These are phyloP conservation scores for Cutaneotrichosporon sp. DNA, from an alignment of 1,284 basidiomycete genomes.

Conservation along the genomic window DNA sequence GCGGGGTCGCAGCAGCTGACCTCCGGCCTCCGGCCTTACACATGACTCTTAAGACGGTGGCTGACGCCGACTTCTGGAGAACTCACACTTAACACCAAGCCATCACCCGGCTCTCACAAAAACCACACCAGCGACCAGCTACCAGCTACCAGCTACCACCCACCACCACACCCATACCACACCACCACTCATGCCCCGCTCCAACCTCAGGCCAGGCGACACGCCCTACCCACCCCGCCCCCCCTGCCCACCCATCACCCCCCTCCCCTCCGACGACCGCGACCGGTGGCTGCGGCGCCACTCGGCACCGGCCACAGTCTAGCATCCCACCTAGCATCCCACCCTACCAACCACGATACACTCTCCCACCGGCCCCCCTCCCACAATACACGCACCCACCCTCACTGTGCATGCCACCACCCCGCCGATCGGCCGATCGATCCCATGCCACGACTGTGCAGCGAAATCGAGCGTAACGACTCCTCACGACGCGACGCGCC, in stretches of 20 bases:
- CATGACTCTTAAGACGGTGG: background rate
- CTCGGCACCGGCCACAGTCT: background rate
- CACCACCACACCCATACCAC: background rate
- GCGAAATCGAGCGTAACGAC: background rate
- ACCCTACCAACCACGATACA: background rate
- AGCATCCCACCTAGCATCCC: background rate
- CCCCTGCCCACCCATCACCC: slow-evolving; percentile 8
- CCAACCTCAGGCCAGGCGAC: slow-evolving; percentile 6
- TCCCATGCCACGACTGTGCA: background rate
- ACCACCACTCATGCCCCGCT: background rate
- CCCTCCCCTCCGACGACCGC: background rate
- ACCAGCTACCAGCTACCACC: background rate
- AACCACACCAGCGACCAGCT: background rate
- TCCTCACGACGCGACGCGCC: background rate
- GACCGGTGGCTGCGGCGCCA: background rate
- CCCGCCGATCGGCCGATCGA: background rate
- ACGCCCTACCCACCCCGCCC: slow-evolving; percentile 5
- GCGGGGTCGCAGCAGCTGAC: background rate
- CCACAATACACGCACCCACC: background rate
- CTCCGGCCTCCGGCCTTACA: background rate
- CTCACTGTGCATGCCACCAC: background rate
- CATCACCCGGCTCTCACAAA: background rate
- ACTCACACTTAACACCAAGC: no score
- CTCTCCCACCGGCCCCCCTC: no score
- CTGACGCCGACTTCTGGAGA: background rate